phyloP scores from a whole-genome alignment of 305 asterid species.

The Petunia hybrid region DNA sequence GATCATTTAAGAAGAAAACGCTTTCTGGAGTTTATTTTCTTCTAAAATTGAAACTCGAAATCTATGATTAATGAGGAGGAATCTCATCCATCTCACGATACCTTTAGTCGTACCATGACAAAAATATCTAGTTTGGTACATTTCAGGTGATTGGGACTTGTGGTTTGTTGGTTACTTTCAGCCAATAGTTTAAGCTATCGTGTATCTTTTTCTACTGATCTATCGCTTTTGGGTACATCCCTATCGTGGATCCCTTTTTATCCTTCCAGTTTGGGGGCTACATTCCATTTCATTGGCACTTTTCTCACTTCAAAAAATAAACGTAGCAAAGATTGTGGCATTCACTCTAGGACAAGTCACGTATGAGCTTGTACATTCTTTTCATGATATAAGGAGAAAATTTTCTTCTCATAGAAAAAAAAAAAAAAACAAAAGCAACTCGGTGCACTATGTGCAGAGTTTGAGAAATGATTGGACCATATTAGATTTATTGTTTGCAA shows the following conservation, averaged over 20 bases:
- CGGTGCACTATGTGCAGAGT: no score
- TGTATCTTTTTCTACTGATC: background rate
- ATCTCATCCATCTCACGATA: no score
- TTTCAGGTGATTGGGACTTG: constrained; percentile 9
- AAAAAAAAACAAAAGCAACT: no score
- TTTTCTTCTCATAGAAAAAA: background rate
- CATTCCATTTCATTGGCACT: background rate
- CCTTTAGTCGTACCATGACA: no score
- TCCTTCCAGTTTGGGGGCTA: constrained; percentile 13
- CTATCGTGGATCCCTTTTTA: constrained; percentile 2
- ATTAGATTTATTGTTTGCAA: no score
- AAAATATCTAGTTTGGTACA: constrained; percentile 10
- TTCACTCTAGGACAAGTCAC: background rate
- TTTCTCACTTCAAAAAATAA: background rate
- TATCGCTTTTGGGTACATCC: background rate
- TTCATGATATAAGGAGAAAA: background rate
- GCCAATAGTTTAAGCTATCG: background rate
- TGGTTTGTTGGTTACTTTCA: background rate
- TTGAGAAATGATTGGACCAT: no score
- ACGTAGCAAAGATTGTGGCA: background rate
- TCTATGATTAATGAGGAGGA: no score
- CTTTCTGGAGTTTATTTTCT: no score
- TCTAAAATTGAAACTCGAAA: no score
- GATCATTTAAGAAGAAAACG: no score
- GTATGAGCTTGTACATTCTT: background rate